Evolutionary conservation across 2,329 filamentous ascomycete species (phyloP), one percentile per base, ranked within the genome.

Genomic region (Claviceps quebecensis): DNA sequence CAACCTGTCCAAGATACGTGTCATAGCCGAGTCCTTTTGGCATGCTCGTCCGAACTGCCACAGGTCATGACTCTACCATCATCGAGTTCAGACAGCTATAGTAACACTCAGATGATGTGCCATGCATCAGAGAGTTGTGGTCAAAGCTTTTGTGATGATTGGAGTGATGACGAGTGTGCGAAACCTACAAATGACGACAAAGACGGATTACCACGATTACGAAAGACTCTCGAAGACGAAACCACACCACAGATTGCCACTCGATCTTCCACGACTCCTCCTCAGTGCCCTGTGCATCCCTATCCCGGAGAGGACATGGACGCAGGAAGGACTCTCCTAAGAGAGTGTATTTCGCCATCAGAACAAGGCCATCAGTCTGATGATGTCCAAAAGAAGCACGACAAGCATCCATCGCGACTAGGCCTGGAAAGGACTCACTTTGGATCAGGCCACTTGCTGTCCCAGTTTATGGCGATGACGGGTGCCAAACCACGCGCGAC

Each of bases 401-500:
- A 13, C 22, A 8, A 16, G 16, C 14, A 34, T 14, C 9, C 39
- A 17, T 19, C 13, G 9, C 23, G 29, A 29, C 16, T n/a, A 37
- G 23, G n/a, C 2, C 17, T 5, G 17, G 41, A 22, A 22, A 48
- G 13, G 11, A 13, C 41, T 5, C 23, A 46, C 17, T 43, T 43
- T 46, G 37, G 29, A n/a, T 29, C 53, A 29, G 39, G 40, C 5
- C 36, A 45, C n/a, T 40, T 54, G 16, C 19, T 54, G 17, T 52
- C 45, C 19, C 44, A 26, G 9, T 54, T 52, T 9, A 54, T 54
- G 53, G 45, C 40, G n/a, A 50, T 54, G 50, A 48, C 39, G 40
- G 50, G 50, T 13, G 43, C 43, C 7, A 39, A 17, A n/a, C 16
- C 17, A 34, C 22, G 47, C 16, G 6, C 13, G 23, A 39, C 17